These are phyloP conservation scores for Paramecium tetraurelia DNA, from an alignment of 73 alveolate genomes.

Conservation along the genomic window DNA sequence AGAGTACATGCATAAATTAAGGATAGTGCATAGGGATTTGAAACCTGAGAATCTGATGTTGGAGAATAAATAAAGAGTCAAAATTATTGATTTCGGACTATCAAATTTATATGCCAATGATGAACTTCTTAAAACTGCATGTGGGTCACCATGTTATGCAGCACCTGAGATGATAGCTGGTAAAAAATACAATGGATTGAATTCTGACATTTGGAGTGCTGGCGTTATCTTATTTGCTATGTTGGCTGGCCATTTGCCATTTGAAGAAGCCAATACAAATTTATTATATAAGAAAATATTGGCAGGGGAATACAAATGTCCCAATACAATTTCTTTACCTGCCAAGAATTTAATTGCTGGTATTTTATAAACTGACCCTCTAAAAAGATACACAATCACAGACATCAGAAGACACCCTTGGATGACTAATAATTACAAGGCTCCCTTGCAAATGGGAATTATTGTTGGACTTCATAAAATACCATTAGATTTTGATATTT, in stretches of 20 bases:
- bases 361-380: constrained; percentile 83
- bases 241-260: constrained; percentile 87
- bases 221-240: constrained; percentile 86
- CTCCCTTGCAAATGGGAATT: constrained; percentile 67
- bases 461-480: constrained; percentile 77
- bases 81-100: constrained; percentile 94
- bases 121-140: constrained; percentile 80
- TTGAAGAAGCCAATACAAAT: constrained; percentile 86
- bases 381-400: constrained; percentile 76
- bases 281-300: constrained; percentile 82
- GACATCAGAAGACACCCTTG: constrained; percentile 85
- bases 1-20: constrained; percentile 86
- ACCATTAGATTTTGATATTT: constrained; percentile 83
- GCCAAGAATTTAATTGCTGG: constrained; percentile 75
- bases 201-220: constrained; percentile 82
- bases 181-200: constrained; percentile 71
- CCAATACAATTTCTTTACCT: constrained; percentile 69
- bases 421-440: constrained; percentile 50
- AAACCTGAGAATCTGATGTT: constrained; percentile 94
- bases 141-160: constrained; percentile 93
- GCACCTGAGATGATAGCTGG: constrained; percentile 96
- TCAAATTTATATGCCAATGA: constrained; percentile 73
- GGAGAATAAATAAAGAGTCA: constrained; percentile 74
- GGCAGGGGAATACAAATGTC: constrained; percentile 76
- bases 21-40: constrained; percentile 90